Percentiles rank a stretch among this genome's conserved stretches.
phyloP scores from a whole-genome alignment of 2,329 filamentous ascomycete genomes.

The Claviceps sp. region DNA sequence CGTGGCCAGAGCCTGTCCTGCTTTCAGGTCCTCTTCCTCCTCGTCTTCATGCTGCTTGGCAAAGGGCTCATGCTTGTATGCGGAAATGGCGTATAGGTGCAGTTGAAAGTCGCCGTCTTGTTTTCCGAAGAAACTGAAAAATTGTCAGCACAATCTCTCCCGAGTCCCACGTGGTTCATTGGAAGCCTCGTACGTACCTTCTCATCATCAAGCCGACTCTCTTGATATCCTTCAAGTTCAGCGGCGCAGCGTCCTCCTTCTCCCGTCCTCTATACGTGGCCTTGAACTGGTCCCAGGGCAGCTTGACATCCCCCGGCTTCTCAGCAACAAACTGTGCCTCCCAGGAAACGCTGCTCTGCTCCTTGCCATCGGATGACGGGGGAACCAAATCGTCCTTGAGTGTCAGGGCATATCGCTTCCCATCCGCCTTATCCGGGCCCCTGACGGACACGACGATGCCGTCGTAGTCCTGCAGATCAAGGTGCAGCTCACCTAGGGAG shows the following conservation, averaged over 20 bases:
- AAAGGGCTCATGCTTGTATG: constrained; percentile 9
- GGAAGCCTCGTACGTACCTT: constrained; percentile 38
- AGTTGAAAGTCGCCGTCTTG: constrained; percentile 53
- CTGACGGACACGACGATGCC: constrained; percentile 43
- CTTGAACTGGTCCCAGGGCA: constrained; percentile 52
- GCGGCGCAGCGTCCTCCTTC: constrained; percentile 41
- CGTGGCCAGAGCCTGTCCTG: neutral
- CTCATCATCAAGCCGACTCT: constrained; percentile 67
- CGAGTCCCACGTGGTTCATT: no score
- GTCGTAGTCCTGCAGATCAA: constrained; percentile 50
- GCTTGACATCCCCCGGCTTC: constrained; percentile 28
- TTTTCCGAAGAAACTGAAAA: constrained; percentile 54
- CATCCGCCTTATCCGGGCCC: constrained; percentile 30
- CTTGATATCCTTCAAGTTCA: constrained; percentile 48
- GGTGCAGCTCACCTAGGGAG: constrained; percentile 43
- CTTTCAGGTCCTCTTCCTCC: constrained; percentile 11
- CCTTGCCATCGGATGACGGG: constrained; percentile 47
- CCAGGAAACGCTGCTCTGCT: constrained; percentile 59
- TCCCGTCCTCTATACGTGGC: constrained; percentile 61
- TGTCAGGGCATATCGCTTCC: constrained; percentile 59
- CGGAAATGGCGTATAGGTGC: constrained; percentile 17
- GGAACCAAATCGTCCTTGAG: constrained; percentile 57
- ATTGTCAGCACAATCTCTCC: no score
- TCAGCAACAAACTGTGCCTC: constrained; percentile 51
- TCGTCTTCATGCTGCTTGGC: neutral